Conservation (phyloP, 176 grass and related monocot species). For the Eragrostis nindensis region DNA sequence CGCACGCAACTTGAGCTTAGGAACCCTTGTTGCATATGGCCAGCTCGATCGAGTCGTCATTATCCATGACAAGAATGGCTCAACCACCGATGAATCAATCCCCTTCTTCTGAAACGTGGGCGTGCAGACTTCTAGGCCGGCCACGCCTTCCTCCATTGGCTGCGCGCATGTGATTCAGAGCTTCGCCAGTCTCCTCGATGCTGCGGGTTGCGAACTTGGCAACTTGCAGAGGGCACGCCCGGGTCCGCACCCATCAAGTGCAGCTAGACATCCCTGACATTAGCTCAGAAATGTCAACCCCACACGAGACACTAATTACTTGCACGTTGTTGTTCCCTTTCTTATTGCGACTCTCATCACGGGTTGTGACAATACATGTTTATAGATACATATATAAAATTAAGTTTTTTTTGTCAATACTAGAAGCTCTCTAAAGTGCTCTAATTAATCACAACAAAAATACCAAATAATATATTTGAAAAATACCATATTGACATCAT, state of each 20-base stretch:
- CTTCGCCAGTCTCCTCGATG: background rate
- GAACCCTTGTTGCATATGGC: conserved; percentile 27
- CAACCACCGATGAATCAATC: conserved; percentile 42
- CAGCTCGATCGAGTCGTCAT: conserved; percentile 37
- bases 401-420: no score
- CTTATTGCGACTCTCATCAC: background rate
- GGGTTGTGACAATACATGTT: background rate
- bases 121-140: background rate
- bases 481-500: no score
- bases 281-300: conserved; percentile 13
- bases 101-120: background rate
- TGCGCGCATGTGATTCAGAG: conserved; percentile 23
- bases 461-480: no score
- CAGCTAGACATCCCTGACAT: background rate
- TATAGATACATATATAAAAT: no score
- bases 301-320: background rate
- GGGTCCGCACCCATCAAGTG: background rate
- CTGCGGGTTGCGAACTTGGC: background rate
- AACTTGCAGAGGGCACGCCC: background rate
- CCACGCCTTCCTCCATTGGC: conserved; percentile 7
- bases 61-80: conserved; percentile 40
- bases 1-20: background rate
- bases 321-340: background rate
- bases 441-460: no score
- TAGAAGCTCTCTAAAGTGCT: no score